Base-by-base conservation (phyloP, 805 yeast genomes). In the Candida orba region DNA sequence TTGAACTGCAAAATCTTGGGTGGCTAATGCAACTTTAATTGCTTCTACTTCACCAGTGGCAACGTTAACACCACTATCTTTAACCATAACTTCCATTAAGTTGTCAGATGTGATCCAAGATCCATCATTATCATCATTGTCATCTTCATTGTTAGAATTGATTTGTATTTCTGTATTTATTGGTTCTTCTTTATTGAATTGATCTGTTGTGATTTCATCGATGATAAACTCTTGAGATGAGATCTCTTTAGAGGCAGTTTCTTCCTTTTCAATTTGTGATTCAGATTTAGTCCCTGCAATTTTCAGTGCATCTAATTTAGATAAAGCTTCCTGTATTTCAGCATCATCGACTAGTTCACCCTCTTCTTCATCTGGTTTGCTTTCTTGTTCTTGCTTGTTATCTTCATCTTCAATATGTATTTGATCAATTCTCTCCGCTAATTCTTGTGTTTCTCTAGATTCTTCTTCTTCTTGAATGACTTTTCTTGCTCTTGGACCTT, bases 1-100 rank as follows among this genome's bases (percentile, higher is more conserved):
- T 64, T 93, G 99, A 57, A 91, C 87, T 2, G 99, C 98, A 67
- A 91, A 93, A 76, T 93, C 99, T 24, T 95, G 95, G 0, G 97
- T 84, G 0, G 96, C 82, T 40, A 93, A 66, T 3, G 97, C 99
- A 17, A 83, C 93, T 50, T 80, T 76, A 10, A 65, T 56, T 6
- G 51, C 58, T 3, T 54, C 34, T 31, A 18, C 45, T 4, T 53
- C 47, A 6, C 59, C 56, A 15, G 66, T 65, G 13, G 65, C 73
- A 39, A 78, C 69, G 45, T 75, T 73, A n/a, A 31, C 18, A 34
- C 83, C 77, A 54, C 71, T 75, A 54, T 87, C 91, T 58, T 79
- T 81, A 34, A 79, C 60, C 59, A 86, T 72, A 42, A 78, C 79
- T 53, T 83, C 87, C 34, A 76, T 69, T 29, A 93, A 64, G 54